A percentile compares a stretch with the other conserved stretches of the same genome.
phyloP scores from a whole-genome alignment of 2,329 filamentous ascomycete species.

The Penicillium sp. region DNA sequence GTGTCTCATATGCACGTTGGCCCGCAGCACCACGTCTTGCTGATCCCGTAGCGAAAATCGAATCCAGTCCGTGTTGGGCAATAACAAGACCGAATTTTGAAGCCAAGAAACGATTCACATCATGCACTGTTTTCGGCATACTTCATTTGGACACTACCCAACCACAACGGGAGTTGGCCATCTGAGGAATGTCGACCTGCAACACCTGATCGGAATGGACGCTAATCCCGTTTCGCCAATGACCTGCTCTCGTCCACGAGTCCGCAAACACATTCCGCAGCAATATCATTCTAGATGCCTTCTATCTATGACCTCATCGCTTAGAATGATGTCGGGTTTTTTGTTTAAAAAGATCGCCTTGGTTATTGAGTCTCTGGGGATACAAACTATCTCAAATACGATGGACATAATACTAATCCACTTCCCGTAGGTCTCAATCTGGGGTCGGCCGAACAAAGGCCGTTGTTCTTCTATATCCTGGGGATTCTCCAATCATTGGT shows the following conservation, averaged over 20 bases:
- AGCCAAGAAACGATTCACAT: constrained; percentile 5
- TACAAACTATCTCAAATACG: background rate
- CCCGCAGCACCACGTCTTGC: background rate
- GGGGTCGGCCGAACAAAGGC: background rate
- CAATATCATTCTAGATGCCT: background rate
- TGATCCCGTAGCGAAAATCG: background rate
- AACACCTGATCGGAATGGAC: constrained; percentile 10
- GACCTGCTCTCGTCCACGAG: background rate
- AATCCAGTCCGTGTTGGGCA: background rate
- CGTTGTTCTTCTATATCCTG: background rate
- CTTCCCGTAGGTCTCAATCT: background rate
- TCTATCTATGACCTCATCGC: constrained; percentile 1
- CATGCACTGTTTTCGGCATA: constrained; percentile 2
- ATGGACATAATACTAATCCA: background rate
- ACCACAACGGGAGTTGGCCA: background rate
- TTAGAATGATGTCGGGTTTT: background rate
- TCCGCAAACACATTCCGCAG: background rate
- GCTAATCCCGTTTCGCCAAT: background rate
- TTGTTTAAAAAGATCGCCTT: background rate
- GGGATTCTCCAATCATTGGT: background rate
- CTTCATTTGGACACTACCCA: background rate
- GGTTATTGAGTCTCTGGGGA: background rate
- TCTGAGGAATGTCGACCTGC: constrained; percentile 10
- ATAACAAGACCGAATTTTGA: background rate
- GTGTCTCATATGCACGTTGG: background rate